Percentiles rank a stretch among this genome's conserved stretches.
Evolutionary conservation across 495 filamentous ascomycete genomes (phyloP).

Genomic region (Neurospora sp.): DNA sequence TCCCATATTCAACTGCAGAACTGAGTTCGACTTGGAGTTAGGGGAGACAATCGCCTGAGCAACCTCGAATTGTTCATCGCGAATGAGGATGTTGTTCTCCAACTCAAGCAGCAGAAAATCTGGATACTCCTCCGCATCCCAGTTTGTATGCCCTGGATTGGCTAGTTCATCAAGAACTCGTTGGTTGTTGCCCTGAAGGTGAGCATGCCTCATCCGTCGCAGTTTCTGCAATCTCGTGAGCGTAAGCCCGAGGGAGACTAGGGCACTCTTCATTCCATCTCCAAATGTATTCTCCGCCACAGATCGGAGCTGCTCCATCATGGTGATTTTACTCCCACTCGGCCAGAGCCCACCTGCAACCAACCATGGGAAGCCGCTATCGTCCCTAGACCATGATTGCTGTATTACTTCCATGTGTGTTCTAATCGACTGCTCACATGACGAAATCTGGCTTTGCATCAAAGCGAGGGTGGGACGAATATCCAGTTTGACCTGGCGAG

Average conservation of each 20-base stretch:
- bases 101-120: conserved; percentile 54
- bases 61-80: conserved; percentile 42
- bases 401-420: conserved; percentile 8
- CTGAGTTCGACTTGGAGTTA: conserved; percentile 33
- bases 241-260: conserved; percentile 32
- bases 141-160: conserved; percentile 43
- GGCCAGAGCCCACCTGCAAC: conserved; percentile 42
- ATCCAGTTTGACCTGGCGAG: conserved; percentile 2
- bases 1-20: conserved; percentile 11
- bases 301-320: conserved; percentile 46
- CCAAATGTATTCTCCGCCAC: conserved; percentile 22
- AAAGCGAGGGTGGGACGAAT: not conserved
- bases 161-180: conserved; percentile 26
- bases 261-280: conserved; percentile 29
- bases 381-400: conserved; percentile 12
- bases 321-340: conserved; percentile 31
- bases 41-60: conserved; percentile 42
- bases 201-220: conserved; percentile 10
- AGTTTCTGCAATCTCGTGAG: conserved; percentile 39
- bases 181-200: not conserved
- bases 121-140: conserved; percentile 31
- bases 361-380: conserved; percentile 37
- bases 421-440: conserved; percentile 11
- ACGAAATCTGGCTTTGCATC: conserved; percentile 2
- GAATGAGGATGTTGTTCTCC: conserved; percentile 43